These are phyloP conservation scores for Neurospora sp. DNA, from an alignment of 495 filamentous ascomycete genomes.

Conservation along the genomic window DNA sequence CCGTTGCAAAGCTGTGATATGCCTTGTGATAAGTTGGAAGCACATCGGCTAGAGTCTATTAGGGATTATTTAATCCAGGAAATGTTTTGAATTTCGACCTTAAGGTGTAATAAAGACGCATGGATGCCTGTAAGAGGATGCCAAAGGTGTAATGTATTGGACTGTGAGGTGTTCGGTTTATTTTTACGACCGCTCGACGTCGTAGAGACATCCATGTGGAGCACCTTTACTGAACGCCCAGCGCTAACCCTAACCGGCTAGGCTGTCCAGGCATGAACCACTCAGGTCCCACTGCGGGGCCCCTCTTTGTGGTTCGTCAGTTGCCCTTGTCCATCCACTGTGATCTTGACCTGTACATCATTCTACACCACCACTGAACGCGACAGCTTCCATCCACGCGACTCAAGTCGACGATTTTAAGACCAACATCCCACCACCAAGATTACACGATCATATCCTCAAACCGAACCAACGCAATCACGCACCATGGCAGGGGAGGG, in stretches of 20 bases:
- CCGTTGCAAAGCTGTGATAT: no score
- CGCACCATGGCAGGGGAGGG: slow-evolving; percentile 9
- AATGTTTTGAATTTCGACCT: no score
- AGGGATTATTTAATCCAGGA: no score
- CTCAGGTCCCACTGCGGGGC: not conserved
- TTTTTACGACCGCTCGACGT: no score
- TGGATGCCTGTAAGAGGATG: no score
- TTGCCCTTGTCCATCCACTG: not conserved
- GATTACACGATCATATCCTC: not conserved
- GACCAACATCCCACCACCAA: not conserved
- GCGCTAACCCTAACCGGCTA: not conserved
- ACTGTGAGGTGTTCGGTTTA: no score
- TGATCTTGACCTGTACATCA: not conserved
- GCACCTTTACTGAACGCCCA: no score
- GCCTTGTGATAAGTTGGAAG: no score
- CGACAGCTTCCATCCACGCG: not conserved
- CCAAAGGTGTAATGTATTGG: no score
- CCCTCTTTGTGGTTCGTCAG: not conserved
- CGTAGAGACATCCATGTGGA: no score
- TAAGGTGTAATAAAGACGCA: no score
- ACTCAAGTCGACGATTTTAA: not conserved
- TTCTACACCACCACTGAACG: not conserved
- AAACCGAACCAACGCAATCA: not conserved
- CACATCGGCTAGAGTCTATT: no score
- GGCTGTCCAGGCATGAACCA: not conserved